Evolutionary conservation across 768 basidiomycete genomes (phyloP).

Genomic region (Rhizopogon vesiculosus): DNA sequence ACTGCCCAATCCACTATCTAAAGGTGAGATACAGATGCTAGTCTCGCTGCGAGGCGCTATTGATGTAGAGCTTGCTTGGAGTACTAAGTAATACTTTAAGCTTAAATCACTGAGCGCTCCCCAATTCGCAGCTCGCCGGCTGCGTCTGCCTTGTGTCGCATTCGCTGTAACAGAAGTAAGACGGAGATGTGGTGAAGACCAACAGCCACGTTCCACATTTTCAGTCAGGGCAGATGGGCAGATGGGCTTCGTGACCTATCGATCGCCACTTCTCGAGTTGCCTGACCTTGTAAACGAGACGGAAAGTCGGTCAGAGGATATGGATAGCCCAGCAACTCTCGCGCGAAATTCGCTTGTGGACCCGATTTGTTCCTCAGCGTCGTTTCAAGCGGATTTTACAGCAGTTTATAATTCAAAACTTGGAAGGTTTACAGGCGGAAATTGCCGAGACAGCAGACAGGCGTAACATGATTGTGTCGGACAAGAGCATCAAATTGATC

Average conservation of each 20-base stretch:
- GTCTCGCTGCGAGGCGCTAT: neutral
- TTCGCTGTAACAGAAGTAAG: neutral
- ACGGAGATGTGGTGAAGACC: neutral
- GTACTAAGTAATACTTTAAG: neutral
- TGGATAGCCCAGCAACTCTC: too few relatives aligned
- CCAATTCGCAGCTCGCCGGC: neutral
- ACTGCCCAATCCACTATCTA: neutral
- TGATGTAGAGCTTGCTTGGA: neutral
- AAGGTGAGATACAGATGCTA: neutral
- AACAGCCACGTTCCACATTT: neutral
- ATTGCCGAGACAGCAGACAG: too few relatives aligned
- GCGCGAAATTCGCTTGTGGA: too few relatives aligned
- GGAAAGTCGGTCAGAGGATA: too few relatives aligned
- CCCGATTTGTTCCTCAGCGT: too few relatives aligned
- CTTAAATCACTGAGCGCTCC: neutral
- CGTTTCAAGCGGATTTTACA: too few relatives aligned
- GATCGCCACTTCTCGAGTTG: neutral
- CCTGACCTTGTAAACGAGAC: neutral
- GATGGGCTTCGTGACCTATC: neutral
- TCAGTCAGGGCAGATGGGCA: neutral
- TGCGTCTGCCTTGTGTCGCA: neutral
- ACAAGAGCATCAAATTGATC: too few relatives aligned
- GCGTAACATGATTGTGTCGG: too few relatives aligned
- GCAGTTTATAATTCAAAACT: too few relatives aligned
- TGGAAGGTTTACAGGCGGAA: too few relatives aligned